Evolutionary conservation across 208 protist species (phyloP).

Genomic region (Leptomonas seymouri): DNA sequence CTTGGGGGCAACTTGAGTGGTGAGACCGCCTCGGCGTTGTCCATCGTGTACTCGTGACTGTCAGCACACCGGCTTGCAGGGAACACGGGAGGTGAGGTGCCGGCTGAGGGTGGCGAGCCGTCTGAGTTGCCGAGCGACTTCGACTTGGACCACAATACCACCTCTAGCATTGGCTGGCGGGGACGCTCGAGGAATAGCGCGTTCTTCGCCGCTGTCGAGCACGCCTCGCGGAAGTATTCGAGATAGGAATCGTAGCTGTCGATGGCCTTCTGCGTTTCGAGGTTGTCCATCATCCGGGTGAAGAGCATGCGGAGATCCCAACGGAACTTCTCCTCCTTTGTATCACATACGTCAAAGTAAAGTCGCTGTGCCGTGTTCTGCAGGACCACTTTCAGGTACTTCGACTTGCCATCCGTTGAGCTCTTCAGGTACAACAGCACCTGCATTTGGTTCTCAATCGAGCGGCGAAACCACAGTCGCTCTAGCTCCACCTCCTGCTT

Average conservation of each 20-base stretch:
- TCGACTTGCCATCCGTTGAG: constrained; percentile 39
- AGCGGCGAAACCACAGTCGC: constrained; percentile 50
- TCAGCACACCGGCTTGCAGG: constrained; percentile 1
- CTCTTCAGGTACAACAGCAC: constrained; percentile 69
- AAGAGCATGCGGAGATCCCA: constrained; percentile 72
- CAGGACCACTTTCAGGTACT: constrained; percentile 75
- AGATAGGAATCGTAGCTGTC: constrained; percentile 64
- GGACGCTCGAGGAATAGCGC: constrained; percentile 44
- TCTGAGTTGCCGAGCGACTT: background rate
- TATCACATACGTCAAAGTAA: constrained; percentile 66
- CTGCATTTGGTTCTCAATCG: constrained; percentile 69
- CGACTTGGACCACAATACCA: constrained; percentile 25
- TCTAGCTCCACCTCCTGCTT: constrained; percentile 40
- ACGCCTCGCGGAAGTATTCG: constrained; percentile 49
- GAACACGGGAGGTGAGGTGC: background rate
- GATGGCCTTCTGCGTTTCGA: constrained; percentile 68
- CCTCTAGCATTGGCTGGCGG: constrained; percentile 38
- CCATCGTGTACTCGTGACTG: constrained; percentile 10
- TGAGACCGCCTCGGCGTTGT: background rate
- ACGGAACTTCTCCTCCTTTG: constrained; percentile 60
- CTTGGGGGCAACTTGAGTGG: background rate
- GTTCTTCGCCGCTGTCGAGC: constrained; percentile 38
- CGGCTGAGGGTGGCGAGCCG: background rate
- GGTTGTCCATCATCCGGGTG: constrained; percentile 69
- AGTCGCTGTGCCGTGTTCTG: constrained; percentile 53